Base-by-base conservation (phyloP, 768 basidiomycete species). In the Pisolithus tinctorius region DNA sequence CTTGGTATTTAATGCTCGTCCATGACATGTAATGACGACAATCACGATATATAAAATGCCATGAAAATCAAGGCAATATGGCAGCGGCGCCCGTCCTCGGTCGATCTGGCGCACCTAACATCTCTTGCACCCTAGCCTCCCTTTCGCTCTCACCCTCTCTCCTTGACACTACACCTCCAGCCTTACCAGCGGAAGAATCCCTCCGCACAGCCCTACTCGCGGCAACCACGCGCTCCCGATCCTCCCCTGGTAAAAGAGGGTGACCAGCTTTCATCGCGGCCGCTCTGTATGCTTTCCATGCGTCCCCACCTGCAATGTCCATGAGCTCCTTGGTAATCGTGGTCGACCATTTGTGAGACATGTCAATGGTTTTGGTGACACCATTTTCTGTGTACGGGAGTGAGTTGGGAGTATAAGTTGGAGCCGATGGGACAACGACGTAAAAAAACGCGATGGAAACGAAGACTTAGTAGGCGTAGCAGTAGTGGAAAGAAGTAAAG, bases 271-370 rank as follows among this genome's bases (percentile, higher is more conserved):
- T 70, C 41, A 57, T 60, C 8, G 75, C 71, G n/a, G 75, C 72
- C 2, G 66, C 61, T 60, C 79, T 81, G 73, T 79, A 79, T 50
- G 71, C 64, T 49, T 71, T 67, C 85, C 86, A 88, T 2, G 74
- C 64, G 9, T 76, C 69, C 7, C 79, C 81, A 0, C 84, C 86
- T 4, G 80, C 81, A 2, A 74, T 52, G 42, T 85, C 79, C 83
- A 89, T 85, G 23, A 89, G 71, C 55, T 89, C 84, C 55, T 78
- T 73, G 27, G 83, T 67, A 26, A 90, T 89, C 10, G 75, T 65
- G 0, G 81, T 78, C 11, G 86, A 88, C 79, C 78, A 81, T 64
- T 88, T 88, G 26, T 76, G 69, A n/a, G 80, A 68, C 64, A 89
- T 72, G 60, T 80, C 69, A 30, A 89, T 57, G 6, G 62, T 76